A percentile compares a stretch with the other conserved stretches of the same genome.
These are phyloP conservation scores for Paramecium sexaurelia DNA, from an alignment of 73 alveolate species.

Conservation along the genomic window DNA sequence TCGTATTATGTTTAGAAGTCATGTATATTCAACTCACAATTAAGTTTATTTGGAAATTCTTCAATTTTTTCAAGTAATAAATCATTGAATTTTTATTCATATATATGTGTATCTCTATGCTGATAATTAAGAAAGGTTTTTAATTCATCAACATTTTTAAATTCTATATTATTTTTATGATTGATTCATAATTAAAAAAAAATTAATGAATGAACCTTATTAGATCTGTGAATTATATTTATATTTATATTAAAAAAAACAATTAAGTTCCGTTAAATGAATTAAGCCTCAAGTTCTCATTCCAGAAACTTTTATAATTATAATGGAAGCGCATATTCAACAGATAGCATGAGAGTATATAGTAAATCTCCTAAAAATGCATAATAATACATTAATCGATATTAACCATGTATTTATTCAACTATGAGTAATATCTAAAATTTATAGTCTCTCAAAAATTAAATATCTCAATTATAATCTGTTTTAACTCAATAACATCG, in stretches of 20 bases:
- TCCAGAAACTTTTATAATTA: not conserved
- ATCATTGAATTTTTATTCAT: not conserved
- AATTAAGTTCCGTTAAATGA: slow-evolving; percentile 43
- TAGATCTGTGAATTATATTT: not conserved
- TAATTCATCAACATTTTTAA: not conserved
- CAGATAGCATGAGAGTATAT: slow-evolving; percentile 1
- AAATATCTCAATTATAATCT: slow-evolving; percentile 3
- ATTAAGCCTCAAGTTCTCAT: slow-evolving; percentile 12
- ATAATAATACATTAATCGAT: not conserved
- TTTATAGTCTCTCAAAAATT: not conserved
- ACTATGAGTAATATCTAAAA: not conserved
- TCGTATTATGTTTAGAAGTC: not conserved
- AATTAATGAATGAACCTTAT: not conserved
- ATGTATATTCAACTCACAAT: not conserved
- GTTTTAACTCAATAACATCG: slow-evolving; percentile 10
- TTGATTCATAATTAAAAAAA: not conserved
- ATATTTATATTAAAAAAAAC: not conserved
- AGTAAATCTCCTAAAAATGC: slow-evolving; percentile 25
- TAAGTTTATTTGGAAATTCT: not conserved
- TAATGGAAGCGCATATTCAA: slow-evolving; percentile 40
- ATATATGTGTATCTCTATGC: not conserved
- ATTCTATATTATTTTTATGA: not conserved
- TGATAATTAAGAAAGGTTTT: not conserved
- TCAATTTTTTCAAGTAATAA: not conserved
- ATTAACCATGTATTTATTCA: slow-evolving; percentile 15